Evolutionary conservation across 2,329 filamentous ascomycete species (phyloP).

Genomic region (Phoma sp.): DNA sequence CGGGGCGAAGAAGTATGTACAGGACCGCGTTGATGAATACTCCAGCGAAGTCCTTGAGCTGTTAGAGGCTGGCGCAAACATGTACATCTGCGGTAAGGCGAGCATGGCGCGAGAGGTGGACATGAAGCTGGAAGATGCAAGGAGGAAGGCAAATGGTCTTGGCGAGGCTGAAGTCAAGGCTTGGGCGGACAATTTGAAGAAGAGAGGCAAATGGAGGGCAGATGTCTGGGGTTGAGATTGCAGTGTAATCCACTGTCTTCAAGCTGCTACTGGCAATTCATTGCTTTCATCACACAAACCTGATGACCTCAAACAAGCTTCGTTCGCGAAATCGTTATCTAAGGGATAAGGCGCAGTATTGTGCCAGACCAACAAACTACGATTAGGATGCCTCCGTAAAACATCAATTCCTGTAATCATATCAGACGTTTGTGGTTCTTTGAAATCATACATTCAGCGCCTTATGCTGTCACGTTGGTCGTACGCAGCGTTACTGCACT

Average conservation of each 20-base stretch:
- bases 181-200: slow-evolving; percentile 58
- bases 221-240: slow-evolving; percentile 58
- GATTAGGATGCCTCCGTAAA: too few species aligned
- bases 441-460: too few species aligned
- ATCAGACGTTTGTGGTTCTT: too few species aligned
- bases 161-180: slow-evolving; percentile 50
- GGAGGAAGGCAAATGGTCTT: slow-evolving; percentile 47
- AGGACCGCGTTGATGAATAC: slow-evolving; percentile 46
- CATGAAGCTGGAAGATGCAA: slow-evolving; percentile 46
- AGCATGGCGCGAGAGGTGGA: slow-evolving; percentile 53
- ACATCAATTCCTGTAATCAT: too few species aligned
- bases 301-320: too few species aligned
- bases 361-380: too few species aligned
- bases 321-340: too few species aligned
- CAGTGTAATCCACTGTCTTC: background rate
- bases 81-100: slow-evolving; percentile 50
- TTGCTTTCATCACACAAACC: too few species aligned
- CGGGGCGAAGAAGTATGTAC: slow-evolving; percentile 44
- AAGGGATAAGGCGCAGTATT: too few species aligned
- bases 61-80: slow-evolving; percentile 47
- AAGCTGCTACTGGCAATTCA: too few species aligned
- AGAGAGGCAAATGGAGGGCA: slow-evolving; percentile 59
- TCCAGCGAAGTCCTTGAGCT: slow-evolving; percentile 40
- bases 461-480: too few species aligned
- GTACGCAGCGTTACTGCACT: too few species aligned